phyloP scores from a whole-genome alignment of 148 eudicot genomes.

The Nepenthes mirabilis region DNA sequence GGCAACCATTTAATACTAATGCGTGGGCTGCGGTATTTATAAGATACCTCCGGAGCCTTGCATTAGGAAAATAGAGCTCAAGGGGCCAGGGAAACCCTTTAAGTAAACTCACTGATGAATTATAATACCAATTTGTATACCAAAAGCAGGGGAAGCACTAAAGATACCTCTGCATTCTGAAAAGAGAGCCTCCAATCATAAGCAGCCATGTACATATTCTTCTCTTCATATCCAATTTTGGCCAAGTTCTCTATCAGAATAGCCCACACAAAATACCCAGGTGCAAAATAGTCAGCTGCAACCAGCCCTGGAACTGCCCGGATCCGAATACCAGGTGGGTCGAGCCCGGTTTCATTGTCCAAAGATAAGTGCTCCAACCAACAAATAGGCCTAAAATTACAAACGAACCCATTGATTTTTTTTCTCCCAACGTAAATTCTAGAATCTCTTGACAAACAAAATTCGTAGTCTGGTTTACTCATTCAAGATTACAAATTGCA shows the following conservation, averaged over 20 bases:
- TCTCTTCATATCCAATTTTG: conserved; percentile 45
- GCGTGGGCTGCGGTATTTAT: too few relatives aligned
- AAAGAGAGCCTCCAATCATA: conserved; percentile 71
- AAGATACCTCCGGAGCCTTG: too few relatives aligned
- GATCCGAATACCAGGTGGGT: conserved; percentile 62
- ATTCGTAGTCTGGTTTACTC: too few relatives aligned
- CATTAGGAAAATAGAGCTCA: too few relatives aligned
- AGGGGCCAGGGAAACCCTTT: too few relatives aligned
- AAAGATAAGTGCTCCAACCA: conserved; percentile 72
- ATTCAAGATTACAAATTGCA: too few relatives aligned
- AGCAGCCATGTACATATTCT: conserved; percentile 59
- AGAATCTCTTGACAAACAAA: too few relatives aligned
- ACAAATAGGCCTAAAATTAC: conserved; percentile 43
- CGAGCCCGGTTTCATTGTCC: conserved; percentile 59
- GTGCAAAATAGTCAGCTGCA: conserved; percentile 65
- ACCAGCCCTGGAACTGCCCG: conserved; percentile 52
- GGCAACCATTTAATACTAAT: too few relatives aligned
- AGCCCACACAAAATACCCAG: conserved; percentile 71
- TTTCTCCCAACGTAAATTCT: too few relatives aligned
- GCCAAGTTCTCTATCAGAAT: conserved; percentile 51
- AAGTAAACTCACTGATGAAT: too few relatives aligned
- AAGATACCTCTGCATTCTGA: conserved; percentile 55
- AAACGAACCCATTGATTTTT: background rate
- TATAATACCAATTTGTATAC: background rate
- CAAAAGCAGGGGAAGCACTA: background rate